Percentiles rank a stretch among this genome's conserved stretches.
Conservation (phyloP, 805 yeast species). For the Kuraishia hungarica region DNA sequence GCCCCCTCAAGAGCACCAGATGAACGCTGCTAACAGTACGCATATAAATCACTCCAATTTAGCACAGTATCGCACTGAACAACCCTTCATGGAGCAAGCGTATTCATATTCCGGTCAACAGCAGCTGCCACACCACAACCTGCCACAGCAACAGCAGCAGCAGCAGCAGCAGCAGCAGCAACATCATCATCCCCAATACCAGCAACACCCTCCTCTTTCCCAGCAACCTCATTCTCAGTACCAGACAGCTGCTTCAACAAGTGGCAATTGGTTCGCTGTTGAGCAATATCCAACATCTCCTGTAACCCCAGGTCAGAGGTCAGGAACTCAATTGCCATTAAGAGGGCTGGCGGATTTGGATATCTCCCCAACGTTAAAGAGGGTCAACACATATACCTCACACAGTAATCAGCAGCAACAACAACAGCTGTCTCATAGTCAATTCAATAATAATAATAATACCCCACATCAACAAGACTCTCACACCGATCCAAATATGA, state of each 20-base stretch:
- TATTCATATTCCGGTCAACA: neutral
- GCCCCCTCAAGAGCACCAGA: neutral
- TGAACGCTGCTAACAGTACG: neutral
- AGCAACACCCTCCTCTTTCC: slow-evolving; percentile 14
- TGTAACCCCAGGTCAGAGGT: neutral
- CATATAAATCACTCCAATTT: neutral
- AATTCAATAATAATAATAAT: neutral
- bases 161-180: slow-evolving; percentile 6
- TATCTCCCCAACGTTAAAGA: slow-evolving; percentile 1
- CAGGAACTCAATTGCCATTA: neutral
- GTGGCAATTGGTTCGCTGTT: slow-evolving; percentile 9
- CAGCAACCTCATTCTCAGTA: slow-evolving; percentile 10
- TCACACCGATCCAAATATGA: neutral
- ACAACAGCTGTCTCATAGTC: neutral
- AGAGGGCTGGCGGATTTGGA: slow-evolving; percentile 3
- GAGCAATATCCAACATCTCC: neutral
- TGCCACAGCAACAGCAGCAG: slow-evolving; percentile 3
- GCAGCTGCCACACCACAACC: slow-evolving; percentile 6
- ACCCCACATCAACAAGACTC: neutral
- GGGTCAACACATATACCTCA: neutral
- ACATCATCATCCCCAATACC: slow-evolving; percentile 4
- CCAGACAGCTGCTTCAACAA: neutral
- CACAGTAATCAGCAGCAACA: neutral
- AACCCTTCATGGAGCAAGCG: neutral
- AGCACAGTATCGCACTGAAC: neutral